Conservation (phyloP, 2,329 filamentous ascomycete species). For the Dendryphion nanum region DNA sequence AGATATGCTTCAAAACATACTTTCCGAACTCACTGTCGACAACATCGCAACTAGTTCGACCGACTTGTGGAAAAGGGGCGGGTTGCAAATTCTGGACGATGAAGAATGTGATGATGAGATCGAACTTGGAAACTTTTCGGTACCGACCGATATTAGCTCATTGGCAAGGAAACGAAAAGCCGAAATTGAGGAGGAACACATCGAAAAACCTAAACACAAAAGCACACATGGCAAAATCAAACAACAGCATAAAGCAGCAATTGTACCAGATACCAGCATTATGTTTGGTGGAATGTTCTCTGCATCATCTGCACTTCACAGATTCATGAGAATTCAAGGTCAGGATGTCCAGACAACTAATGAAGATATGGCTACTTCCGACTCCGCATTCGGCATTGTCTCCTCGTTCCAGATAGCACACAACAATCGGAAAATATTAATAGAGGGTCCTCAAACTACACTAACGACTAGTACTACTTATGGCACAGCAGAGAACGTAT, state of each 20-base stretch:
- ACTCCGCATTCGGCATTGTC: too few species aligned
- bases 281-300: conserved; percentile 41
- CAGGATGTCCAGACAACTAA: conserved; percentile 9
- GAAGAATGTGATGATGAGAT: conserved; percentile 39
- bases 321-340: conserved; percentile 53
- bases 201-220: not conserved
- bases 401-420: too few species aligned
- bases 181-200: conserved; percentile 17
- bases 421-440: not conserved
- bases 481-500: too few species aligned
- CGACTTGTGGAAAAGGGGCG: conserved; percentile 50
- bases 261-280: conserved; percentile 14
- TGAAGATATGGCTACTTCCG: not conserved
- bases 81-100: conserved; percentile 46
- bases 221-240: not conserved
- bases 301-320: conserved; percentile 44
- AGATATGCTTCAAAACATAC: conserved; percentile 34
- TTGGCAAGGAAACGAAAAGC: conserved; percentile 41
- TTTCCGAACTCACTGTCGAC: conserved; percentile 31
- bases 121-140: conserved; percentile 17
- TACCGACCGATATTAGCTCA: conserved; percentile 30
- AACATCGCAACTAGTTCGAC: conserved; percentile 41
- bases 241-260: not conserved
- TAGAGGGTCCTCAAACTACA: not conserved
- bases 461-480: too few species aligned